Percentiles rank a stretch among this genome's conserved stretches.
These are phyloP conservation scores for Pinus albicaulis DNA, from an alignment of 75 land plant species.

Conservation along the genomic window DNA sequence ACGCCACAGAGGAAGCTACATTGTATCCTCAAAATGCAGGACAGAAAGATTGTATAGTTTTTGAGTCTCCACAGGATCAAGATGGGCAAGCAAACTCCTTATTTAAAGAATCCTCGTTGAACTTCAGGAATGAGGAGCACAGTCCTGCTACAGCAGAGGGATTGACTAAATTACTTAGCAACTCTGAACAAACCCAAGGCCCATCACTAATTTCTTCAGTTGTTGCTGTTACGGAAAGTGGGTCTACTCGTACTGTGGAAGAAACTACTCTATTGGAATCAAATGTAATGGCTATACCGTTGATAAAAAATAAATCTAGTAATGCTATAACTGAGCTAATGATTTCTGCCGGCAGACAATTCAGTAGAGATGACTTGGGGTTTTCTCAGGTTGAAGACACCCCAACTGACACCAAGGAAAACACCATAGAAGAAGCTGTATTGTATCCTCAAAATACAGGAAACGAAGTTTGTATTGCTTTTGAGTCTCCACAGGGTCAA, in stretches of 20 bases:
- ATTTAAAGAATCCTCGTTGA: background rate
- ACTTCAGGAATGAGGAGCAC: background rate
- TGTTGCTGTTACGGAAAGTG: background rate
- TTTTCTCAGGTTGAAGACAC: background rate
- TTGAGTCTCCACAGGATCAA: background rate
- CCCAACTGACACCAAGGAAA: background rate
- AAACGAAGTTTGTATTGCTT: slow-evolving; percentile 1
- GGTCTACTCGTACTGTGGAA: background rate
- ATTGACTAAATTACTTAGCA: background rate
- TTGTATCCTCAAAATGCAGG: slow-evolving; percentile 1
- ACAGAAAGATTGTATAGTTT: background rate
- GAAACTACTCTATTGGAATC: background rate
- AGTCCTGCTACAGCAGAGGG: background rate
- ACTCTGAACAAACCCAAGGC: background rate
- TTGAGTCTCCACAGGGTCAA: background rate
- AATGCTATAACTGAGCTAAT: background rate
- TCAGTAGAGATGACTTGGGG: background rate
- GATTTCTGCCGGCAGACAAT: background rate
- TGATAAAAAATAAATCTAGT: background rate
- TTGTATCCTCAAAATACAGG: background rate
- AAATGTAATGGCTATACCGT: background rate
- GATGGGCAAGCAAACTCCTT: background rate
- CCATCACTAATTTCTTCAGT: background rate
- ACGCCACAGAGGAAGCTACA: background rate
- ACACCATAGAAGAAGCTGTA: background rate